Evolutionary conservation across 805 yeast species (phyloP), one percentile per base, ranked within the genome.

Genomic region (Jamesozyma piceae): DNA sequence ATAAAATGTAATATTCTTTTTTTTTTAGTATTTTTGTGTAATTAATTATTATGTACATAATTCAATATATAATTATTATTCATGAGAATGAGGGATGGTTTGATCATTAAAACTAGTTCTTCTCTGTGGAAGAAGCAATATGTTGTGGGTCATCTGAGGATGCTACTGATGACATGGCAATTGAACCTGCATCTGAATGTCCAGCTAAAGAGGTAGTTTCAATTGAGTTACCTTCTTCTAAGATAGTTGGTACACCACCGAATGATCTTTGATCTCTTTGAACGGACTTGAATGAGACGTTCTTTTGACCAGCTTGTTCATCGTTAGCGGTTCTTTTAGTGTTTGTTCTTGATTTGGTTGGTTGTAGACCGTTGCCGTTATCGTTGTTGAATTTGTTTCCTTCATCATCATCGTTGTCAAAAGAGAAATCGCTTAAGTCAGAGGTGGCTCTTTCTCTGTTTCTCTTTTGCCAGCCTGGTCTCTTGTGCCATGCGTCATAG

Each of bases 191-290:
- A n/a, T 38, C 46, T 10, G 38, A 22, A n/a, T 45, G 43, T 30
- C 48, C 55, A 19, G 44, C 53, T n/a, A 55, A 44, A 1, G 62
- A 55, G 14, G 57, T 49, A 3, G 53, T 44, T 34, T 49, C 57
- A 24, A 52, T 49, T 3, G 54, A 49, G 30, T 53, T 51, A 24
- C 52, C 60, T 38, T 59, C 62, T 39, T 57, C 62, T 20, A 51
- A 36, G 26, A 58, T 60, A 3, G 61, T 57, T 15, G 64, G 65
- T 34, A 57, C 51, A 34, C 64, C 63, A 15, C 55, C 57, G 39
- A 47, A 48, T 21, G 43, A 44, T 27, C 58, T 48, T 21, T 50
- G 49, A 33, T 42, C 50, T 43, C 54, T 50, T 37, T 51, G 53
- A 14, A 52, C 53, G 5, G 58, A 45, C 42, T 60, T 55, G 42